Conservation (phyloP, 495 filamentous ascomycete genomes). For the Penicillium chermesinum region DNA sequence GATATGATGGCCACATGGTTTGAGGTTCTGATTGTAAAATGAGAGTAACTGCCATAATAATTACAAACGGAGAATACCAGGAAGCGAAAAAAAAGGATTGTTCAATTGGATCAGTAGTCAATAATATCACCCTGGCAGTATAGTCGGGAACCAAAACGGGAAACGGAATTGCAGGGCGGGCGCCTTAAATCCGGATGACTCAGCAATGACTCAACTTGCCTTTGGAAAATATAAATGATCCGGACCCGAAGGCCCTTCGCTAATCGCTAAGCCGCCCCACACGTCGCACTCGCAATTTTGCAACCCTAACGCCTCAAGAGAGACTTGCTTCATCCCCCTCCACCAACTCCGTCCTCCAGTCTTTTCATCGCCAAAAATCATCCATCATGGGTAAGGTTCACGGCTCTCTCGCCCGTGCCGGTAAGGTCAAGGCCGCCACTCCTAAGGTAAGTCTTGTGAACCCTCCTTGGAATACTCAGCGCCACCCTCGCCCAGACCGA, state of each 20-base stretch:
- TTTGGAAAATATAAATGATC: constrained; percentile 6
- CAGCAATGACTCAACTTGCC: background rate
- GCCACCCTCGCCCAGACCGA: constrained; percentile 7
- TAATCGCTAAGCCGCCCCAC: constrained; percentile 29
- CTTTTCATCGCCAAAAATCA: constrained; percentile 27
- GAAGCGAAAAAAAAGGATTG: no score
- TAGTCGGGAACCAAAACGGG: background rate
- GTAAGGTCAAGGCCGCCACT: constrained; percentile 91
- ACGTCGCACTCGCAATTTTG: constrained; percentile 31
- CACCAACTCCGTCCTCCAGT: constrained; percentile 21
- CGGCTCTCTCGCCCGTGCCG: constrained; percentile 79
- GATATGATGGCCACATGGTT: no score
- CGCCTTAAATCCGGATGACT: background rate
- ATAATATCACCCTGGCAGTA: no score
- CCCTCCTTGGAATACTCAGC: constrained; percentile 8
- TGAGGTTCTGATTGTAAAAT: no score
- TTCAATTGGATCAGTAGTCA: no score
- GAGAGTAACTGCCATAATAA: no score
- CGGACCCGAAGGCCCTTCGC: constrained; percentile 11
- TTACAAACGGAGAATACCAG: no score
- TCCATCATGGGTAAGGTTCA: constrained; percentile 36
- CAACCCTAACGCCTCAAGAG: constrained; percentile 21
- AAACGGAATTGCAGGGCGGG: background rate
- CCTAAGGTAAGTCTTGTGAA: constrained; percentile 62
- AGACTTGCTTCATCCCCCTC: constrained; percentile 23